Conservation (phyloP, 208 protist genomes). For the Sergeia podlipaevii region DNA sequence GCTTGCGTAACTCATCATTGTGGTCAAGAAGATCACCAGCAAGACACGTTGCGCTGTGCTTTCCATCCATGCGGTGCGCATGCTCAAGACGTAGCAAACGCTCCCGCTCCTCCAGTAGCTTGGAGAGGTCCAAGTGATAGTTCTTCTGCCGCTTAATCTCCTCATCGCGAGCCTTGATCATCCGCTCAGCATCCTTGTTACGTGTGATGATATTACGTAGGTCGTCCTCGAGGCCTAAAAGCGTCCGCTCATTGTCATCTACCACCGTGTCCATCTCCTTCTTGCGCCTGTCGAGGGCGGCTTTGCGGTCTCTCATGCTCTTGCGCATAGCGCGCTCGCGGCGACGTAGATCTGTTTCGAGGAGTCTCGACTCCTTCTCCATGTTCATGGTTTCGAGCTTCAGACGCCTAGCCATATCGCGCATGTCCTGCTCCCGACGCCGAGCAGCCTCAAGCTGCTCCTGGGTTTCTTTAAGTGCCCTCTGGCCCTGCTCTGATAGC, state of each 20-base stretch:
- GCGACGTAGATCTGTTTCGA: constrained; percentile 35
- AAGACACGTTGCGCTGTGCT: constrained; percentile 53
- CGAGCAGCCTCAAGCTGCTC: constrained; percentile 29
- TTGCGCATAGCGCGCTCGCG: constrained; percentile 21
- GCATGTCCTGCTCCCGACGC: constrained; percentile 43
- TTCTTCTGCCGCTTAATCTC: constrained; percentile 46
- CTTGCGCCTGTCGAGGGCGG: constrained; percentile 32
- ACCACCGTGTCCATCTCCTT: constrained; percentile 21
- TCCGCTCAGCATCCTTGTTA: constrained; percentile 45
- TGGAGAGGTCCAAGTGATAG: constrained; percentile 58
- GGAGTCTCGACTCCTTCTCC: constrained; percentile 32
- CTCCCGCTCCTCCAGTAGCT: constrained; percentile 63
- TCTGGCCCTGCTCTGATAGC: constrained; percentile 35
- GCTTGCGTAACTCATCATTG: constrained; percentile 48
- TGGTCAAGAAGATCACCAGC: constrained; percentile 54
- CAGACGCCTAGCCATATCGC: constrained; percentile 30
- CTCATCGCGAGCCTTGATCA: constrained; percentile 37
- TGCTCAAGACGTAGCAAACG: constrained; percentile 55
- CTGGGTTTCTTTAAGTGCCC: constrained; percentile 38
- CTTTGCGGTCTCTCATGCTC: constrained; percentile 33
- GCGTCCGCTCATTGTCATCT: constrained; percentile 39
- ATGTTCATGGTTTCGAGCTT: constrained; percentile 33
- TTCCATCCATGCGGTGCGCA: constrained; percentile 50
- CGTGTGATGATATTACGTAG: constrained; percentile 33
- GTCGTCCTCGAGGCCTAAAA: constrained; percentile 51